Evolutionary conservation across 208 protist genomes (phyloP).

Genomic region (Balamuthia mandrillaris): DNA sequence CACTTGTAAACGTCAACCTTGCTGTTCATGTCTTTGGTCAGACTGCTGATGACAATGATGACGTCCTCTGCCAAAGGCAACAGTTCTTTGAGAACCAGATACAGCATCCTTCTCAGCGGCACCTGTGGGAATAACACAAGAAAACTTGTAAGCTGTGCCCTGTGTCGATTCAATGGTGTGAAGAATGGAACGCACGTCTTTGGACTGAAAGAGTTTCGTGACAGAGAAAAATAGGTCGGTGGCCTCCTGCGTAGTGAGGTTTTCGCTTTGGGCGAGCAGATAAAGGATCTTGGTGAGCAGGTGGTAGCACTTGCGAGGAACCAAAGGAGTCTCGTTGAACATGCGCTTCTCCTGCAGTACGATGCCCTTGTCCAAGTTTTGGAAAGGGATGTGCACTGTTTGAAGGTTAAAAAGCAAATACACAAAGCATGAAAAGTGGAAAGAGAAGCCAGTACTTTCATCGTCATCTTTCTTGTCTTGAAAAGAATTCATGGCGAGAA

Average conservation of each 20-base stretch:
- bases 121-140: constrained; percentile 44
- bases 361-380: constrained; percentile 85
- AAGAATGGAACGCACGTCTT: constrained; percentile 70
- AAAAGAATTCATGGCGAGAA: too few species aligned
- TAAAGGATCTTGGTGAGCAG: constrained; percentile 93
- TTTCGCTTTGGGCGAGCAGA: constrained; percentile 86
- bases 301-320: constrained; percentile 78
- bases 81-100: constrained; percentile 96
- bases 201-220: constrained; percentile 96
- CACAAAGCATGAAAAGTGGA: too few species aligned
- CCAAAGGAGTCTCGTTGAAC: constrained; percentile 87
- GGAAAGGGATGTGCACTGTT: constrained; percentile 72
- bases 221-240: constrained; percentile 96
- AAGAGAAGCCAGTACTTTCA: too few species aligned
- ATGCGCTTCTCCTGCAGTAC: constrained; percentile 91
- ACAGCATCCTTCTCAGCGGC: constrained; percentile 93
- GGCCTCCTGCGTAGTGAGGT: constrained; percentile 87
- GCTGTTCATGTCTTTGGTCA: constrained; percentile 94
- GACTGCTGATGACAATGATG: constrained; percentile 94
- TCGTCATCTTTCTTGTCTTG: too few species aligned
- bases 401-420: too few species aligned
- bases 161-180: neutral
- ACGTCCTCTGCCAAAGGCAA: constrained; percentile 85
- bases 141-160: neutral
- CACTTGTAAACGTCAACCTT: constrained; percentile 82